These are phyloP conservation scores for Pterocarpus santalinus DNA, from an alignment of 306 rosid species.

Conservation along the genomic window DNA sequence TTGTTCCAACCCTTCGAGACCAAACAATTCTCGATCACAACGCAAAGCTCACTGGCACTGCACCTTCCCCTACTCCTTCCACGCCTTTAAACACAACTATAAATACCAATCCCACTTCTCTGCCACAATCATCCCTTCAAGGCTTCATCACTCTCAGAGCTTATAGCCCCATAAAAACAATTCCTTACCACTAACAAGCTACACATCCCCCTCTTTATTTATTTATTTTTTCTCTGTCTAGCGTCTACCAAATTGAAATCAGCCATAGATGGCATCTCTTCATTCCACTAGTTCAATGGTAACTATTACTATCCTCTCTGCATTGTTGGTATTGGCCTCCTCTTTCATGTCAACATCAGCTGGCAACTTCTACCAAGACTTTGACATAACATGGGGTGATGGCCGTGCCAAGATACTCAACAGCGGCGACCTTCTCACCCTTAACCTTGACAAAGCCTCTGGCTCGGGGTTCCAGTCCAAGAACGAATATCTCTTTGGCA, in stretches of 20 bases:
- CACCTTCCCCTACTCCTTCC: constrained; percentile 32
- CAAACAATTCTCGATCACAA: constrained; percentile 5
- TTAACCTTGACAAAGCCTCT: constrained; percentile 60
- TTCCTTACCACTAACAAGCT: too few species aligned
- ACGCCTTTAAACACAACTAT: background rate
- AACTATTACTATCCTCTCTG: background rate
- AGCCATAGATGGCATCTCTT: constrained; percentile 42
- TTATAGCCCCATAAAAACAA: too few species aligned
- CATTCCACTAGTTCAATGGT: background rate
- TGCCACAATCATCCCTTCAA: constrained; percentile 24
- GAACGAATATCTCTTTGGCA: constrained; percentile 61
- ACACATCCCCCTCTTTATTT: too few species aligned
- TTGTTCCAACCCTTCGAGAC: background rate
- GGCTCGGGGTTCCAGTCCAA: constrained; percentile 74
- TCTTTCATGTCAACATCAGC: constrained; percentile 9
- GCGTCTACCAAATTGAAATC: background rate
- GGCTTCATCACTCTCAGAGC: background rate
- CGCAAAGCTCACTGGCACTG: background rate
- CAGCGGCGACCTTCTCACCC: constrained; percentile 65
- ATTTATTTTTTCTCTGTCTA: too few species aligned
- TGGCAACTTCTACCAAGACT: constrained; percentile 53
- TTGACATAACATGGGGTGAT: constrained; percentile 68
- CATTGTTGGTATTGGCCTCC: constrained; percentile 3
- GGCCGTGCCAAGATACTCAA: constrained; percentile 61
- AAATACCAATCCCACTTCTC: constrained; percentile 38